phyloP scores from a whole-genome alignment of 305 asterid species.

The Fraxinus paxiana region DNA sequence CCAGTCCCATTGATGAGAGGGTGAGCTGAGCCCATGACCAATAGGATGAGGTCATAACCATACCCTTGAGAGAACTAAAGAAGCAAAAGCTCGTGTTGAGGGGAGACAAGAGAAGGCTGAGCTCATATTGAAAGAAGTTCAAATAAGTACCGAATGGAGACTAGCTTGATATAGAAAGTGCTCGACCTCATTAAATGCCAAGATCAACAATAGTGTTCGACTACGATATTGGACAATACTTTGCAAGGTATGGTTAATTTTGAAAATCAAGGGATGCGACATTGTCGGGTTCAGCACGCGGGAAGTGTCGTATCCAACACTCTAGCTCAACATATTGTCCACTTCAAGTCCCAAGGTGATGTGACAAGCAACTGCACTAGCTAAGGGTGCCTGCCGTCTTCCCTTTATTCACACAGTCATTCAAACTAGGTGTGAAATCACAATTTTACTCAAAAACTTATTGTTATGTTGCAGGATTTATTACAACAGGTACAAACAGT shows the following conservation, averaged over 20 bases:
- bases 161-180: background rate
- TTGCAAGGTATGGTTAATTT: background rate
- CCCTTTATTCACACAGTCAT: background rate
- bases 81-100: background rate
- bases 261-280: background rate
- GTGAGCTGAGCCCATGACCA: background rate
- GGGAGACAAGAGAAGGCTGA: background rate
- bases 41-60: background rate
- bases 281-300: background rate
- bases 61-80: background rate
- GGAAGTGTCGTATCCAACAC: background rate
- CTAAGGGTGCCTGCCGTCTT: background rate
- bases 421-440: background rate
- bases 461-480: background rate
- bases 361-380: background rate
- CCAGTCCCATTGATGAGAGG: background rate
- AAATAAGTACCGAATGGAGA: background rate
- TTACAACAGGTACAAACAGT: background rate
- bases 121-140: background rate
- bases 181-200: background rate
- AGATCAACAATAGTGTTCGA: background rate
- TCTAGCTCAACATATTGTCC: background rate
- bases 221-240: background rate
- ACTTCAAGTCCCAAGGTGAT: background rate
- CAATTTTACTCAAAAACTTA: background rate